Base-by-base conservation (phyloP, 352 stramenopile species). In the Phytopythium cucurbitacearum region DNA sequence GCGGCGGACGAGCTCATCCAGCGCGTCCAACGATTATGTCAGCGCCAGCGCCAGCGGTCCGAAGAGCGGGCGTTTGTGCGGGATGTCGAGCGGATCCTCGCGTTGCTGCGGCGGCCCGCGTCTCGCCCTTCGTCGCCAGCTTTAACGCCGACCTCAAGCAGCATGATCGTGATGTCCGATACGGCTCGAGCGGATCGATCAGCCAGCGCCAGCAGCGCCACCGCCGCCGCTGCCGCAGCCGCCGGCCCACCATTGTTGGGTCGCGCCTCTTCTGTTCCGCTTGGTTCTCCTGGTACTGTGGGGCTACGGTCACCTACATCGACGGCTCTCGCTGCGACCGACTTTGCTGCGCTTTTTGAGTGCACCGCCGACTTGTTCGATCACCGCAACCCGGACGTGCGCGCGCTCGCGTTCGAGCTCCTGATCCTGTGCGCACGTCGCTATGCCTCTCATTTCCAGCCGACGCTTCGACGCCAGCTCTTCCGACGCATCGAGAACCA, bases 401-500 rank as follows among this genome's bases (percentile, higher is more conserved):
- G 85, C 28, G 63, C 67, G n/a, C 36, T 93, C 34, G 80, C 76
- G 11, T 93, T 90, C 57, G 79, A 91, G 54, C 72, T 91, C 32
- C 62, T 89, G 33, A 77, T 86, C 41, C 55, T 91, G 1, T 88
- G 82, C 42, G 51, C 91, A 12, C 60, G 71, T 13, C 69, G 83
- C n/a, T 87, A 89, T 47, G 67, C 73, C 8, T 38, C 48, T 4
- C 59, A 71, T 34, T 51, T 95, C 6, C 77, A 69, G 1, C 60
- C 57, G 3, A 54, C 59, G 0, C 54, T 85, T 8, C 73, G 81
- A 0, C 63, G 48, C 4, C 81, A 85, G 7, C 67, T 91, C 5
- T 92, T 89, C 51, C 40, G 73, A 38, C 64, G 68, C 6, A 51
- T 94, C 11, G 74, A 86, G 63, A 66, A 60, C 10, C 60, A 83